Evolutionary conservation across 768 basidiomycete genomes (phyloP).

Genomic region (Trametes meyenii): DNA sequence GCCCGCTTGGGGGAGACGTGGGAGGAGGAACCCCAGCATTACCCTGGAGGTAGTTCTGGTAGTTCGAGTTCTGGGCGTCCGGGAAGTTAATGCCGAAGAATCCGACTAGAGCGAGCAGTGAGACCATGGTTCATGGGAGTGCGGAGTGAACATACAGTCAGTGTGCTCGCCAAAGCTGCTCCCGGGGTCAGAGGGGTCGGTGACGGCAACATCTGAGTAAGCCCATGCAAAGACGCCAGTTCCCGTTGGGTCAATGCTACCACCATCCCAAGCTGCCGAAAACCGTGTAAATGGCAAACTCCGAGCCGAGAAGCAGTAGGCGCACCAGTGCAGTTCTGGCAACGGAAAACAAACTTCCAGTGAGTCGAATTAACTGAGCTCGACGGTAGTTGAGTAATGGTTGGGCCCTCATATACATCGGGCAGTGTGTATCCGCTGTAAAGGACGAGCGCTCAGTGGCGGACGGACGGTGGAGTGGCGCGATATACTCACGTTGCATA

Average conservation of each 20-base stretch:
- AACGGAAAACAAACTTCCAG: conserved; percentile 71
- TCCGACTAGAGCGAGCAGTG: conserved; percentile 44
- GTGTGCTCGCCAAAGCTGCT: conserved; percentile 59
- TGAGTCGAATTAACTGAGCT: conserved; percentile 59
- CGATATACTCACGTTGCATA: conserved; percentile 49
- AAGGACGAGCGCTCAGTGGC: neutral
- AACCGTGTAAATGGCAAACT: neutral
- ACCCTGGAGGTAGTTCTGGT: conserved; percentile 54
- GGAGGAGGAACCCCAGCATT: conserved; percentile 39
- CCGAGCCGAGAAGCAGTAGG: conserved; percentile 5
- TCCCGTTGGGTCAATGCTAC: conserved; percentile 39
- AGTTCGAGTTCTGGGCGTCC: conserved; percentile 48
- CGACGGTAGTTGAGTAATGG: conserved; percentile 53
- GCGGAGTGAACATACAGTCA: conserved; percentile 46
- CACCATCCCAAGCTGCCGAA: conserved; percentile 42
- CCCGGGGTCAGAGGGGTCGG: conserved; percentile 51
- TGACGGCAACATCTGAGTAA: conserved; percentile 45
- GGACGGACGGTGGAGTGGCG: neutral
- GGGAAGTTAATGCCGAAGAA: conserved; percentile 59
- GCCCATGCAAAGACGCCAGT: conserved; percentile 57
- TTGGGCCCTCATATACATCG: conserved; percentile 52
- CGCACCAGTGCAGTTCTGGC: conserved; percentile 66
- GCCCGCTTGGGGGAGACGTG: conserved; percentile 34
- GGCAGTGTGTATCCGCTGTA: conserved; percentile 55
- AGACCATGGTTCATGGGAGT: neutral